Evolutionary conservation across 768 basidiomycete species (phyloP).

Genomic region (Cyclocybe aegerita): DNA sequence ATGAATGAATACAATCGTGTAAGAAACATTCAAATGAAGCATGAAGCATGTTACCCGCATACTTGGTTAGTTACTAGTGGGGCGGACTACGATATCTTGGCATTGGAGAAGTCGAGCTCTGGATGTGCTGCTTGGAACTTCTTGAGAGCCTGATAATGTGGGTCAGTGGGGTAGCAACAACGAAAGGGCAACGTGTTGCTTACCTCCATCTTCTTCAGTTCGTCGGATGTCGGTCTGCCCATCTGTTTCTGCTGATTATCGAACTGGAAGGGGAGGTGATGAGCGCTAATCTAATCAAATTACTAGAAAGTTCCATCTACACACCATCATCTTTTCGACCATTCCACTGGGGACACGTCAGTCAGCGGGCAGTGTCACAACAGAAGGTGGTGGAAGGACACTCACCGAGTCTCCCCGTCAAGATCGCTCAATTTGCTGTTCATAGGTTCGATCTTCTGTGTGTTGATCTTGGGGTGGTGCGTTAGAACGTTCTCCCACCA

Average conservation of each 20-base stretch:
- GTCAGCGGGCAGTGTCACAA: neutral
- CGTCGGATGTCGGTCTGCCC: constrained; percentile 95
- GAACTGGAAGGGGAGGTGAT: constrained; percentile 42
- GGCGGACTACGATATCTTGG: constrained; percentile 67
- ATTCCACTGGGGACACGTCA: constrained; percentile 61
- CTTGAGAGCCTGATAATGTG: constrained; percentile 60
- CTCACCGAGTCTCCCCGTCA: constrained; percentile 89
- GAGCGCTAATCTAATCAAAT: constrained; percentile 2
- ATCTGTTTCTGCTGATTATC: constrained; percentile 87
- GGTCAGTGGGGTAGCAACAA: constrained; percentile 1
- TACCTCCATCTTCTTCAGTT: constrained; percentile 90
- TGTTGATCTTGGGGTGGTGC: constrained; percentile 96
- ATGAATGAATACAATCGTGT: no score
- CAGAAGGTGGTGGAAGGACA: neutral
- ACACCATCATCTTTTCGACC: constrained; percentile 99
- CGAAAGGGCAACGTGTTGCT: constrained; percentile 6
- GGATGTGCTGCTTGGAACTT: constrained; percentile 91
- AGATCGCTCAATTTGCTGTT: constrained; percentile 96
- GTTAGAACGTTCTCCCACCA: constrained; percentile 99
- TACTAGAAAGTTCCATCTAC: constrained; percentile 22
- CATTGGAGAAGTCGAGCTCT: constrained; percentile 92
- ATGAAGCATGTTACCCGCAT: no score
- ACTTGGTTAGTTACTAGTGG: no score
- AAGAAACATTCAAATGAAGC: no score
- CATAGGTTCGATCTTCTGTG: constrained; percentile 90